Evolutionary conservation across 371 early-diverging fungal species (phyloP).

Genomic region (Actinomortierella wolfii): DNA sequence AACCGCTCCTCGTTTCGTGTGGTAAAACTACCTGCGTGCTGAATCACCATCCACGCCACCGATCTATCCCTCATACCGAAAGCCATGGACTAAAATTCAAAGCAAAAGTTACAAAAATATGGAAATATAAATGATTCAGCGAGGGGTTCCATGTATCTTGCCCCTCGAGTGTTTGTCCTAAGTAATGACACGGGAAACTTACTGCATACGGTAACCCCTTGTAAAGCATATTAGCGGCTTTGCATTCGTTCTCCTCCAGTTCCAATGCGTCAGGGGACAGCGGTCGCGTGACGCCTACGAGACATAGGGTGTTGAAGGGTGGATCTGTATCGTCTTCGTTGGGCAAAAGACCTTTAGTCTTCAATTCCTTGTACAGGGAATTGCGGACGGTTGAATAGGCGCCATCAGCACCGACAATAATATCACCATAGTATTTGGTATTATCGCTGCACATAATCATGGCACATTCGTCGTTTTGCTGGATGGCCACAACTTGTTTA

Average conservation of each 20-base stretch:
- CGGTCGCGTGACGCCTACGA: constrained; percentile 20
- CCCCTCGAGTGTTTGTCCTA: too few species aligned
- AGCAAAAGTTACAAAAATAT: too few species aligned
- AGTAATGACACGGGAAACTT: too few species aligned
- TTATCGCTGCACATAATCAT: constrained; percentile 26
- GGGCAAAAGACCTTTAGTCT: constrained; percentile 15
- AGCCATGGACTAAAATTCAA: too few species aligned
- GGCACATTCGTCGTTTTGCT: constrained; percentile 29
- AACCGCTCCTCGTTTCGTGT: too few species aligned
- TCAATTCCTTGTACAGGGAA: constrained; percentile 24
- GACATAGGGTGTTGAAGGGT: constrained; percentile 18
- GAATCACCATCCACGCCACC: constrained; percentile 4
- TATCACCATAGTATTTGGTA: constrained; percentile 32
- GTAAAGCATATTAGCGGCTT: too few species aligned
- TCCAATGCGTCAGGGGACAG: background rate
- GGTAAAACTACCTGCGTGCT: background rate
- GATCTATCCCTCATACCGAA: too few species aligned
- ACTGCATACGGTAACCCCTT: too few species aligned
- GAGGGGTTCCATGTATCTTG: too few species aligned
- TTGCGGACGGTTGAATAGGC: constrained; percentile 35
- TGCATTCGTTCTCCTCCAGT: too few species aligned
- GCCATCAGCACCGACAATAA: constrained; percentile 38
- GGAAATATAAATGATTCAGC: too few species aligned
- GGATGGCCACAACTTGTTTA: constrained; percentile 23
- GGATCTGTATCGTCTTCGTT: constrained; percentile 13